These are phyloP conservation scores for Combretum micranthum DNA, from an alignment of 345 rosid genomes.

Conservation along the genomic window DNA sequence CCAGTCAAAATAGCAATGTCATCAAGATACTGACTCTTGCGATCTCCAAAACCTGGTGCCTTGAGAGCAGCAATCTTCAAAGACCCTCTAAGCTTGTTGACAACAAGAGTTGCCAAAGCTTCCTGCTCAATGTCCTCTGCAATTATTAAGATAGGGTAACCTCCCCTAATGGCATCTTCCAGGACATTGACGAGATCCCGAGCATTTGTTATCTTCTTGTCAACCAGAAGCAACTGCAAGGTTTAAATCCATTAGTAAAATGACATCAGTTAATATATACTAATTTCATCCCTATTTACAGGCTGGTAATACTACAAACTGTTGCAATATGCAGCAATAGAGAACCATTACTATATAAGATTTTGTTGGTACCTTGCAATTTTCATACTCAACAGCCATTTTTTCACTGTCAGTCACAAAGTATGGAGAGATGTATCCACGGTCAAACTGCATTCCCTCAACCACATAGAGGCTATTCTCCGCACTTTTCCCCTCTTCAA, in stretches of 20 bases:
- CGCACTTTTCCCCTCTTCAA: constrained; percentile 98
- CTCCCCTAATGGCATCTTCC: constrained; percentile 88
- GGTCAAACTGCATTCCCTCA: constrained; percentile 99
- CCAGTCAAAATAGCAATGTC: constrained; percentile 95
- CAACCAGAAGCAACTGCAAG: constrained; percentile 90
- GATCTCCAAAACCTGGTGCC: constrained; percentile 98
- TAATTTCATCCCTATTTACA: too few relatives aligned
- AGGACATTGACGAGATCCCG: constrained; percentile 78
- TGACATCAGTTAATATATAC: too few relatives aligned
- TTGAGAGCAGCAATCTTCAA: constrained; percentile 91
- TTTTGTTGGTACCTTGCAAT: constrained; percentile 66
- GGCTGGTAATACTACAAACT: too few relatives aligned
- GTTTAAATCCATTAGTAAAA: constrained; percentile 3
- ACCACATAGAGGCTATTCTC: constrained; percentile 94
- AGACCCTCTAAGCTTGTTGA: constrained; percentile 88
- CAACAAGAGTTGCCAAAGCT: constrained; percentile 94
- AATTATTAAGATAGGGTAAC: constrained; percentile 61
- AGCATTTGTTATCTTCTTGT: constrained; percentile 93
- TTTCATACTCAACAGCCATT: constrained; percentile 94
- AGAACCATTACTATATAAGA: too few relatives aligned
- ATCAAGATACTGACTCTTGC: constrained; percentile 94
- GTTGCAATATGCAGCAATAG: background rate
- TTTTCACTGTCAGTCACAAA: constrained; percentile 95
- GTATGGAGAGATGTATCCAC: constrained; percentile 97
- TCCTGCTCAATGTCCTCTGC: constrained; percentile 99